Percentiles rank a stretch among this genome's conserved stretches.
Evolutionary conservation across 139 green algal genomes (phyloP).

Genomic region (Chlamydomonas sphaeroides): DNA sequence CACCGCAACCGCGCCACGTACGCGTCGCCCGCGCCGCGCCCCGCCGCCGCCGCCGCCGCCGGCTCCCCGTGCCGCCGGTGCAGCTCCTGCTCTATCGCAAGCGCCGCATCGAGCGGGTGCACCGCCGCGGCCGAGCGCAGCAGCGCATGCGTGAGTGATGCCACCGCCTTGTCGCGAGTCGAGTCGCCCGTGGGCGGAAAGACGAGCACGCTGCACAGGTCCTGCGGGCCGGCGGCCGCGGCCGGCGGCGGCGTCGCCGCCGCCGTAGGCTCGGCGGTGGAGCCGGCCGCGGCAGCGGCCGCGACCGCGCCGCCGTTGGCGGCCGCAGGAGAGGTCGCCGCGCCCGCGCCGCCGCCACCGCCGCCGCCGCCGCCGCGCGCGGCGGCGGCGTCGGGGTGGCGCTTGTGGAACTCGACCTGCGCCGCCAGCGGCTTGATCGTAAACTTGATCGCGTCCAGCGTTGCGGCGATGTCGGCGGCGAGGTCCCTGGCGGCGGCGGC

Average conservation of each 20-base stretch:
- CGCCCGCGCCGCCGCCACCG: too few species aligned
- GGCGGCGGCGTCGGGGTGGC: too few species aligned
- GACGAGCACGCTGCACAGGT: neutral
- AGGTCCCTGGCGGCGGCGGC: too few species aligned
- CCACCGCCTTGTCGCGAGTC: constrained; percentile 7
- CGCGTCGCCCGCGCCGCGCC: neutral
- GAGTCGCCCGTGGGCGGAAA: neutral
- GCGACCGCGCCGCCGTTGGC: too few species aligned
- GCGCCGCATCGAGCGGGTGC: constrained; percentile 10
- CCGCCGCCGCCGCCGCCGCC: neutral
- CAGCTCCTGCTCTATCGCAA: constrained; percentile 6
- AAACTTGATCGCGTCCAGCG: too few species aligned
- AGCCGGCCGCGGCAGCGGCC: too few species aligned
- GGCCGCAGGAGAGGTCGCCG: too few species aligned
- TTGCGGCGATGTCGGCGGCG: too few species aligned
- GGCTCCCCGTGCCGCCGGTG: neutral
- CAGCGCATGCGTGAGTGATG: neutral
- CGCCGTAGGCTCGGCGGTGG: neutral
- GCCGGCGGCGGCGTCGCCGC: neutral
- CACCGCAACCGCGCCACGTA: constrained; percentile 20
- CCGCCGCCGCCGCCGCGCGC: too few species aligned
- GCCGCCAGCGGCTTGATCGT: too few species aligned
- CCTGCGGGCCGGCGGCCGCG: too few species aligned
- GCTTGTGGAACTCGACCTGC: too few species aligned
- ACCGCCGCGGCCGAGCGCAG: neutral